Base-by-base conservation (phyloP, 2,329 filamentous ascomycete species). In the Coniella vitis region DNA sequence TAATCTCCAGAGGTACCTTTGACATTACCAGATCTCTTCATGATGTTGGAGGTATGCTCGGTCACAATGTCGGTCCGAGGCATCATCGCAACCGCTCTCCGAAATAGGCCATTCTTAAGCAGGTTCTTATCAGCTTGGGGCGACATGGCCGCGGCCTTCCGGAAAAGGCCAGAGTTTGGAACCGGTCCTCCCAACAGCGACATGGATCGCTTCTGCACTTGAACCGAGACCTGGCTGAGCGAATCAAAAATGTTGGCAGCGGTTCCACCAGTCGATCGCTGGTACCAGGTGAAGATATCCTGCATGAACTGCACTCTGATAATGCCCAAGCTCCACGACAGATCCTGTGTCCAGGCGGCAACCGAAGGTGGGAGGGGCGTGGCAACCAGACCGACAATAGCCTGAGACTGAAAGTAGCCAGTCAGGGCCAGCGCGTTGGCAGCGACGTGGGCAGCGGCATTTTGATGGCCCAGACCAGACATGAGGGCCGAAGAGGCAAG, bases 281-380 rank as follows among this genome's bases (percentile, higher is more conserved):
- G 88, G 66, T 94, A 94, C 88, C 88, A 94, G 29, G 87, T 90
- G 49, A 86, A 84, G 60, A 93, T 84, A 17, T 71, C 73, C 66
- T 94, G 86, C 65, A 94, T 74, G 66, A 93, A 93, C 31, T 73
- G 70, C 46, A 93, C 76, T 45, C 80, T 79, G 63, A 94, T 91
- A 57, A 94, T 87, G 59, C 88, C 88, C 86, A 94, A 90, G 61
- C 82, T 88, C 88, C 88, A 94, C 64, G 90, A 84, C 72, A 94
- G 93, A 66, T 93, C 90, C 68, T 93, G 88, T 0, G 87, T 93
- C 88, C 88, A 94, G 0, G 87, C 79, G 59, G 85, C 76, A 45
- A 90, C 88, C 51, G 91, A 86, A 0, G 88, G 88, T 3, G 88
- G 88, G 43, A 91, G 75, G 32, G 76, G 73, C 14, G 93, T 83